Evolutionary conservation across 768 basidiomycete genomes (phyloP).

Genomic region (Trametes villosa): DNA sequence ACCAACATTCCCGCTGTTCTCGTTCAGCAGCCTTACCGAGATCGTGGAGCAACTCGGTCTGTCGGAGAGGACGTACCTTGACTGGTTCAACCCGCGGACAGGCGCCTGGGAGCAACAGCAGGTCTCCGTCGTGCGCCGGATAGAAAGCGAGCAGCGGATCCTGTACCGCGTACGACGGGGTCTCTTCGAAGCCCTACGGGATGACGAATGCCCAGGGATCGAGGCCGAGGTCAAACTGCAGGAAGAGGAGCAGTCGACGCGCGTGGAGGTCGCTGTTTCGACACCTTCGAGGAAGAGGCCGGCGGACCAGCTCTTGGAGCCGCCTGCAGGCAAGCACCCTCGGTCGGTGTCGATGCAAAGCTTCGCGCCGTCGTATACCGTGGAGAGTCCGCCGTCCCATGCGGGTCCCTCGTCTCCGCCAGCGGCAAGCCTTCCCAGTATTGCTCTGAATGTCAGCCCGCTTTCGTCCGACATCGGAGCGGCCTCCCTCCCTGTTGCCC

Average conservation of each 20-base stretch:
- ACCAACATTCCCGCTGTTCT: constrained; percentile 68
- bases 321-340: constrained; percentile 2
- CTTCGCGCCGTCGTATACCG: not conserved
- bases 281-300: not conserved
- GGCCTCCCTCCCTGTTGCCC: no score
- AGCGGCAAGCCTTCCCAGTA: not conserved
- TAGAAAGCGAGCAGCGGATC: constrained; percentile 62
- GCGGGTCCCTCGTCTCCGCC: not conserved
- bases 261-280: not conserved
- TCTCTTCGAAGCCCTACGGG: constrained; percentile 58
- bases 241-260: not conserved
- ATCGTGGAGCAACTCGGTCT: constrained; percentile 62
- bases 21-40: constrained; percentile 54
- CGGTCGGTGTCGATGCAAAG: constrained; percentile 6
- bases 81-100: constrained; percentile 57
- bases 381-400: not conserved
- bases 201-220: constrained; percentile 61
- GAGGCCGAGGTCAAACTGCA: constrained; percentile 59
- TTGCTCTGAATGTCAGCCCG: no score
- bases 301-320: not conserved
- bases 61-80: constrained; percentile 55
- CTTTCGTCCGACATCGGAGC: no score
- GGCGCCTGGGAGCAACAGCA: constrained; percentile 73
- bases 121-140: constrained; percentile 59
- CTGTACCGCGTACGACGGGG: constrained; percentile 64